Evolutionary conservation across 768 basidiomycete species (phyloP).

Genomic region (Mycena pura): DNA sequence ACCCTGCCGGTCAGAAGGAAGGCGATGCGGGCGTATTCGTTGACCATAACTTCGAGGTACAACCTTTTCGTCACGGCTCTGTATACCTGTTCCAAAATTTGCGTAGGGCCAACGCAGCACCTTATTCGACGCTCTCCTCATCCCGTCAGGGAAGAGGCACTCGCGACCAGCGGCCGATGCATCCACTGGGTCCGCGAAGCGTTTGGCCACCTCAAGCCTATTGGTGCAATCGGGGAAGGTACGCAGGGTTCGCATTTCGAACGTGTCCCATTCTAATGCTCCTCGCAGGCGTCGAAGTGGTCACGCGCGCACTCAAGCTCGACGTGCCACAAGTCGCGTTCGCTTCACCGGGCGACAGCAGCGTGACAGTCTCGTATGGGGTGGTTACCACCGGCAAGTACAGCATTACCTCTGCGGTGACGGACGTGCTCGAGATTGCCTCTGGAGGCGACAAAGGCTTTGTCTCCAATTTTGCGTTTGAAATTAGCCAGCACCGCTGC

Average conservation of each 20-base stretch:
- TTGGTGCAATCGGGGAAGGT: conserved; percentile 80
- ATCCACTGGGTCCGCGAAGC: conserved; percentile 88
- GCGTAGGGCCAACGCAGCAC: conserved; percentile 85
- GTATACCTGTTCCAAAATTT: no score
- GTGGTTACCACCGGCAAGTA: conserved; percentile 69
- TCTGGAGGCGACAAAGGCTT: conserved; percentile 56
- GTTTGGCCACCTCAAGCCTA: conserved; percentile 87
- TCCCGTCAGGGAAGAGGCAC: conserved; percentile 71
- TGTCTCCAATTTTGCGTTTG: conserved; percentile 61
- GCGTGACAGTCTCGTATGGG: conserved; percentile 63
- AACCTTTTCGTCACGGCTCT: no score
- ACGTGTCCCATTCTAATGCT: no score
- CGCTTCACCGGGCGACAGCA: conserved; percentile 36
- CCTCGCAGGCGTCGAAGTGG: background rate
- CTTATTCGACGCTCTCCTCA: conserved; percentile 81
- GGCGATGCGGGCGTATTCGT: conserved; percentile 47
- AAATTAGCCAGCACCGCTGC: conserved; percentile 72
- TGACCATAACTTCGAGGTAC: conserved; percentile 79
- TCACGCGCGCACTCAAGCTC: background rate
- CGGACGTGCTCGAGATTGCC: conserved; percentile 52
- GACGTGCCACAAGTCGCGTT: conserved; percentile 41
- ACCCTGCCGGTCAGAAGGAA: conserved; percentile 39
- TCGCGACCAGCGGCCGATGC: conserved; percentile 68
- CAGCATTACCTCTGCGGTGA: conserved; percentile 43
- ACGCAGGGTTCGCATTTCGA: conserved; percentile 12